phyloP scores from a whole-genome alignment of 495 filamentous ascomycete genomes.

The Melanomma pulvis-pyrius region DNA sequence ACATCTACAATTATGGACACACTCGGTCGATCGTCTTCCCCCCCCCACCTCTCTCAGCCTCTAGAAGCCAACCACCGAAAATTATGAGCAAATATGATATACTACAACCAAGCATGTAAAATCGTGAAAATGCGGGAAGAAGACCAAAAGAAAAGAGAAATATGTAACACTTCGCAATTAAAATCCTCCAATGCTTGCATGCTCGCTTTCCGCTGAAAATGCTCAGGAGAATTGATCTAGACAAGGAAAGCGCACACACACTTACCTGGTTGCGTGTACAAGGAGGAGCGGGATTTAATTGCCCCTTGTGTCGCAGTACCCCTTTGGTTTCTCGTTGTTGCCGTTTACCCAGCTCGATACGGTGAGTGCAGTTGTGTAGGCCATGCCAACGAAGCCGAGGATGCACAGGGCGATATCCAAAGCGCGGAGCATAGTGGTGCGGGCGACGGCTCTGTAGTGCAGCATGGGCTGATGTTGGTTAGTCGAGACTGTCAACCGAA shows the following conservation, averaged over 20 bases:
- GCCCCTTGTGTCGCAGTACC: constrained; percentile 58
- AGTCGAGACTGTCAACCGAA: background rate
- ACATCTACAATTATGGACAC: no score
- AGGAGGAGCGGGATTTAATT: background rate
- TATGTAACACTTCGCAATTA: no score
- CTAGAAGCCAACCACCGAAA: no score
- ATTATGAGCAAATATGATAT: no score
- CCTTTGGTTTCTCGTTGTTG: constrained; percentile 49
- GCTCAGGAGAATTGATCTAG: no score
- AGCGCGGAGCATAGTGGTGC: constrained; percentile 60
- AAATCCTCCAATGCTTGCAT: no score
- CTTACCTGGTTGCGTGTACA: background rate
- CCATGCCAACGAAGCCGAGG: constrained; percentile 83
- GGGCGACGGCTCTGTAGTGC: constrained; percentile 79
- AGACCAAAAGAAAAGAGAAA: no score
- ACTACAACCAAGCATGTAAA: no score
- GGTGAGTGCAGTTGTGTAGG: constrained; percentile 85
- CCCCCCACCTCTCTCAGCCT: no score
- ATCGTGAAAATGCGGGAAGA: no score
- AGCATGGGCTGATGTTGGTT: constrained; percentile 69
- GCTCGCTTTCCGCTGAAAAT: no score
- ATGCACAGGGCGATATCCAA: constrained; percentile 74
- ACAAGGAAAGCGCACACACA: background rate
- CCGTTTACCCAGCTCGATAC: constrained; percentile 77
- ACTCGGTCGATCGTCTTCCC: no score